Evolutionary conservation across 352 stramenopile genomes (phyloP).

Genomic region (Phytophthora aleatoria): DNA sequence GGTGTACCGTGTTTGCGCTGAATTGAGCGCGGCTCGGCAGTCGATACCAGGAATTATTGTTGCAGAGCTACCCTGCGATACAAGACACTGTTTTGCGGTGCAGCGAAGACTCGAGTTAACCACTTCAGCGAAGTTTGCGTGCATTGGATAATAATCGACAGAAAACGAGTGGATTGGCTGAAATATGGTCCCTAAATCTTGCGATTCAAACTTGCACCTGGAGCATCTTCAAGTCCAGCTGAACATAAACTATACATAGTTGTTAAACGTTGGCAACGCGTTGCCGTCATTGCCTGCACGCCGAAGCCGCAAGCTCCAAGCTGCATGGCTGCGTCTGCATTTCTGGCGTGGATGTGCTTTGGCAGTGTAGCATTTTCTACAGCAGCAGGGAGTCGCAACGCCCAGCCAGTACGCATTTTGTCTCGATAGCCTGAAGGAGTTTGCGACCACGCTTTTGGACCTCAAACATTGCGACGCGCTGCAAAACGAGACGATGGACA

Average conservation of each 20-base stretch:
- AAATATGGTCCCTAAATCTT: conserved; percentile 9
- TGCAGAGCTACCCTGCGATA: conserved; percentile 15
- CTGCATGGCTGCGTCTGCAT: not conserved
- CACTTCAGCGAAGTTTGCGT: conserved; percentile 3
- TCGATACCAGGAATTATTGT: not conserved
- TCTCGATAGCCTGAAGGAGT: too few species aligned
- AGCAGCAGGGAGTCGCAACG: not conserved
- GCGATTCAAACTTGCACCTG: conserved; percentile 20
- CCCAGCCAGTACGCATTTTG: too few species aligned
- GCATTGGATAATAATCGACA: conserved; percentile 20
- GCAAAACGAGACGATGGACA: conserved; percentile 1
- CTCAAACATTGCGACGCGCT: conserved; percentile 12
- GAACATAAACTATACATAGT: conserved; percentile 20
- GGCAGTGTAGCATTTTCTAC: too few species aligned
- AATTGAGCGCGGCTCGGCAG: conserved; percentile 6
- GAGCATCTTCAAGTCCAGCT: conserved; percentile 13
- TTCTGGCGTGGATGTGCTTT: too few species aligned
- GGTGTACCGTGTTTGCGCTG: conserved; percentile 22
- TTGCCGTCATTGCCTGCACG: conserved; percentile 11
- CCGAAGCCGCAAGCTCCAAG: not conserved
- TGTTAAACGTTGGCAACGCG: conserved; percentile 25
- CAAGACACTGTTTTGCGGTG: conserved; percentile 12
- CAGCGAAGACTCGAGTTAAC: not conserved
- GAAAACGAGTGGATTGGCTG: conserved; percentile 16
- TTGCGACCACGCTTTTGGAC: conserved; percentile 1